A percentile compares a stretch with the other conserved stretches of the same genome.
Conservation (phyloP, 208 protist genomes). For the Acanthamoeba triangularis region DNA sequence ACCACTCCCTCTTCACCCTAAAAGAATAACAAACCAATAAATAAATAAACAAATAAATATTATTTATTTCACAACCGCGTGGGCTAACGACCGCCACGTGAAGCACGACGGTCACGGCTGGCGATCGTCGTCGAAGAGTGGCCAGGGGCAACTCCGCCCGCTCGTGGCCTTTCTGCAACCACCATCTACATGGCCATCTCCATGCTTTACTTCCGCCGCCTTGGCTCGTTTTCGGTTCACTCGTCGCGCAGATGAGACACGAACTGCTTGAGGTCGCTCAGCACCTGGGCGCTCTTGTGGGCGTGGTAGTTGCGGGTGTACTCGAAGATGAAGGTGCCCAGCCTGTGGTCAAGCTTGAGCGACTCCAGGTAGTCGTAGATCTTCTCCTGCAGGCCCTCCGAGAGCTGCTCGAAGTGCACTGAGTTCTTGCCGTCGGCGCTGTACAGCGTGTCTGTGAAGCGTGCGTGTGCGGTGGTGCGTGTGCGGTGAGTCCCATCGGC, state of each 20-base stretch:
- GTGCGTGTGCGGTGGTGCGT: background rate
- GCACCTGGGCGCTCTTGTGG: conserved; percentile 31
- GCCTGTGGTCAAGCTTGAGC: conserved; percentile 2
- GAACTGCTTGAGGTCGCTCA: conserved; percentile 47
- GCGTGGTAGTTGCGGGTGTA: conserved; percentile 44
- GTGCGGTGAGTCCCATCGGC: background rate
- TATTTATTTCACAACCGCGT: conserved; percentile 67
- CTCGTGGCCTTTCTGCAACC: background rate
- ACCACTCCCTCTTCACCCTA: too few species aligned
- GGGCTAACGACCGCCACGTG: too few species aligned
- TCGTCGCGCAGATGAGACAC: conserved; percentile 33
- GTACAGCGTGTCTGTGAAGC: conserved; percentile 1
- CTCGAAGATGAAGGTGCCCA: conserved; percentile 44
- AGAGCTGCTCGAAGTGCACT: conserved; percentile 40
- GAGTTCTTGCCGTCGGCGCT: conserved; percentile 27
- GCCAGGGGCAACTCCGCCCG: too few species aligned
- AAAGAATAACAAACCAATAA: background rate
- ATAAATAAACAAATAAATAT: conserved; percentile 51
- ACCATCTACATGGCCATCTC: too few species aligned
- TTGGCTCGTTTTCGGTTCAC: background rate
- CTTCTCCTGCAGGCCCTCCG: conserved; percentile 32
- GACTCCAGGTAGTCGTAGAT: conserved; percentile 55
- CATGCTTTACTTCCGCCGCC: background rate
- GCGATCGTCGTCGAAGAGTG: too few species aligned
- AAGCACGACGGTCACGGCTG: too few species aligned